Evolutionary conservation across 108 stramenopile genomes (phyloP), one percentile per base, ranked within the genome.

Genomic region (Seminavis robusta): DNA sequence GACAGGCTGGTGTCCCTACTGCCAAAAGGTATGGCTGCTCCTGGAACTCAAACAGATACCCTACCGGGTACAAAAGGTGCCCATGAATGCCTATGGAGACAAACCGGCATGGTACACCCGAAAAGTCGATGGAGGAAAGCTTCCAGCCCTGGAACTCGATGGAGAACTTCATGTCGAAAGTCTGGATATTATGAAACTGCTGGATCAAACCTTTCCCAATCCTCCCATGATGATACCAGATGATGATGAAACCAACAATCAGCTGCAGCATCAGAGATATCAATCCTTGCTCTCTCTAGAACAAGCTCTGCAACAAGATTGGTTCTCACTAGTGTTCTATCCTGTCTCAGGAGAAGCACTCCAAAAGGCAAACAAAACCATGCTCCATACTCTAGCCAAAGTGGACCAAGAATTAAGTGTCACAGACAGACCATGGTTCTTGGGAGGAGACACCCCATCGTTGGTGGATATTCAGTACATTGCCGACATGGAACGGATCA

Each of bases 1-100:
- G n/a, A n/a, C n/a, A n/a, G n/a, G n/a, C n/a, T 80, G 79, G 79
- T 80, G 88, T 28, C 86, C 86, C 10, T 88, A 88, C 56, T 88
- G 86, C 42, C 77, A 88, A 38, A 87, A 87, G 49, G 83, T 68
- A 20, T 78, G 77, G 77, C 58, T 74, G 54, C 51, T 63, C 1
- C 56, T 79, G 9, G 88, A 90, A 47, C 65, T 79, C 47, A 87
- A 88, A 36, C 66, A 77, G 23, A 81, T 90, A 11, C 86, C 86
- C 45, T 88, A 90, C 52, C 45, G 59, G 15, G 70, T 90, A 15
- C 66, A 83, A 43, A 85, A 85, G 57, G 64, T 90, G 2, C 80
- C 80, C 51, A 83, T 90, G 83, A 55, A 80, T 33, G 84, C 80
- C 55, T 80, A 80, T 34, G 79, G 79, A 16, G 67, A 73, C 15